These are phyloP conservation scores for Flammula alnicola DNA, from an alignment of 1,284 basidiomycete genomes.

Conservation along the genomic window DNA sequence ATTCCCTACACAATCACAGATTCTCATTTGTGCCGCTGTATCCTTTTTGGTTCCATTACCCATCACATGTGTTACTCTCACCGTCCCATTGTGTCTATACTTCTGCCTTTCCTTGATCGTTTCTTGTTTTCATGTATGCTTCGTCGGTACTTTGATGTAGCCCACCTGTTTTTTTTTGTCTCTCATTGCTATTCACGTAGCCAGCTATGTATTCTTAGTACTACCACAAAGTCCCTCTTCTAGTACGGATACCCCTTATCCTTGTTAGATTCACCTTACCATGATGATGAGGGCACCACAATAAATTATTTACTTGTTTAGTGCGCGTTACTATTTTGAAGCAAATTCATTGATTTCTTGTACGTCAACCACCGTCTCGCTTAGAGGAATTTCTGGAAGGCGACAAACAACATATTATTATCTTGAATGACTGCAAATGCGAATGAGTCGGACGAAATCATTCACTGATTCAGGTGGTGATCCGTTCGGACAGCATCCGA, in stretches of 20 bases:
- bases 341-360: too few species aligned
- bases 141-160: constrained; percentile 23
- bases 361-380: too few species aligned
- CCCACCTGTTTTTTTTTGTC: constrained; percentile 20
- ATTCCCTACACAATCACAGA: constrained; percentile 18
- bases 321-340: too few species aligned
- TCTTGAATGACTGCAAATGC: too few species aligned
- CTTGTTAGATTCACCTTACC: constrained; percentile 6
- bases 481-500: constrained; percentile 2
- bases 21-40: constrained; percentile 19
- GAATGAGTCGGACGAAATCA: too few species aligned
- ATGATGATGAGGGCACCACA: constrained; percentile 2
- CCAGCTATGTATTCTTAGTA: constrained; percentile 26
- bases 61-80: constrained; percentile 8
- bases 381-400: too few species aligned
- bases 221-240: neutral
- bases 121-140: constrained; percentile 18
- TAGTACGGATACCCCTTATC: constrained; percentile 13
- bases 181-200: constrained; percentile 17
- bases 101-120: constrained; percentile 11
- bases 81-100: constrained; percentile 21
- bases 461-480: neutral
- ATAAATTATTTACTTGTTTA: constrained; percentile 18
- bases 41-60: constrained; percentile 16
- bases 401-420: too few species aligned